Conservation (phyloP, 2,329 filamentous ascomycete genomes). For the Verticillium tricorpus region DNA sequence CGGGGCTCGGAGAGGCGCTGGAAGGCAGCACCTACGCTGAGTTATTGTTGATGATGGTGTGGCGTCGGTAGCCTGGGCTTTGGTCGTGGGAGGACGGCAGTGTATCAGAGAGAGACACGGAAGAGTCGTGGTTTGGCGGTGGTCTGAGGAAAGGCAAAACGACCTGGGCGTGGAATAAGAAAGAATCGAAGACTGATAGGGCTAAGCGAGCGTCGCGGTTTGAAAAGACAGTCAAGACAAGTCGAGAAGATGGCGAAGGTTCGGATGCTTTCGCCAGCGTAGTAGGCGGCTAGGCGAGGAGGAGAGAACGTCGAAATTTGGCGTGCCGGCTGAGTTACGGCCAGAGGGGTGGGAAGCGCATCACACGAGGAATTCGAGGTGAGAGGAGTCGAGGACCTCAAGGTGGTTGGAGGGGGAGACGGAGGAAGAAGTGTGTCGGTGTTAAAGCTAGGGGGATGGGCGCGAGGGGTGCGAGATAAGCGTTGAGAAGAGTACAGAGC, state of each 20-base stretch:
- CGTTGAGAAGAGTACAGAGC: not conserved
- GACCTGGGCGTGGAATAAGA: conserved; percentile 1
- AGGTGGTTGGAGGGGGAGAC: not conserved
- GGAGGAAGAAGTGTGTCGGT: not conserved
- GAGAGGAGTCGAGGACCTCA: no score
- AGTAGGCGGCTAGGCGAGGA: no score
- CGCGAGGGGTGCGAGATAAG: not conserved
- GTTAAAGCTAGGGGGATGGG: not conserved
- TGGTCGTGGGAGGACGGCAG: not conserved
- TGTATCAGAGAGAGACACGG: not conserved
- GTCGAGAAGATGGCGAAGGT: no score
- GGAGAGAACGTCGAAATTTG: no score
- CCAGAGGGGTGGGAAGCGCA: no score
- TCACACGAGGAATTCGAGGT: no score
- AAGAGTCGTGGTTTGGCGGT: no score
- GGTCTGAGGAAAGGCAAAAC: not conserved
- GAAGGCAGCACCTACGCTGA: not conserved
- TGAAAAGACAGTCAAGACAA: no score
- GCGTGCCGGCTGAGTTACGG: no score
- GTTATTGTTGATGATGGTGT: not conserved
- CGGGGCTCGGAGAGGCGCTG: not conserved
- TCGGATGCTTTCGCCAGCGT: no score
- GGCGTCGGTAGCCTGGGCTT: not conserved
- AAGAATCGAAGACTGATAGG: conserved; percentile 1
- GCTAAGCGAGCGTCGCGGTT: no score